Percentiles rank a stretch among this genome's conserved stretches.
These are phyloP conservation scores for Plasmodium inui DNA, from an alignment of 169 alveolate genomes.

Conservation along the genomic window DNA sequence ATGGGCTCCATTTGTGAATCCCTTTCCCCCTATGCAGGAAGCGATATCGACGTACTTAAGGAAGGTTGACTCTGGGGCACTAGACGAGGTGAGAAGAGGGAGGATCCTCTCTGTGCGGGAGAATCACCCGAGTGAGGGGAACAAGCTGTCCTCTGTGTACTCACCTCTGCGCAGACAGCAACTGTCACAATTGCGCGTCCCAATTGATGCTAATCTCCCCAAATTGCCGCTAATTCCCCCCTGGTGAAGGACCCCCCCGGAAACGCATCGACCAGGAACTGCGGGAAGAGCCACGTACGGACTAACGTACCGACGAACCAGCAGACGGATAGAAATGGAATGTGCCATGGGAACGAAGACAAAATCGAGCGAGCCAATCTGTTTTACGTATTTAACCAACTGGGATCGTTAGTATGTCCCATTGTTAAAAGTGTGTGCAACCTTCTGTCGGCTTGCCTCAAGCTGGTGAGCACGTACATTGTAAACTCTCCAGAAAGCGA, in stretches of 20 bases:
- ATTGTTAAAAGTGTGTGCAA: constrained; percentile 10
- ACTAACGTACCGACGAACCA: neutral
- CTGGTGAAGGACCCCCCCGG: neutral
- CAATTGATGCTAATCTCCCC: too few species aligned
- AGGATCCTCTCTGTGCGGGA: too few species aligned
- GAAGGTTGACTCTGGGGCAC: neutral
- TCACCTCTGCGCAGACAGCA: too few species aligned
- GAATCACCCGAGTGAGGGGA: too few species aligned
- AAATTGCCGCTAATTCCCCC: neutral
- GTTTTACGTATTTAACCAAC: neutral
- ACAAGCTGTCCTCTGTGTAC: too few species aligned
- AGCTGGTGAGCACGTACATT: constrained; percentile 23
- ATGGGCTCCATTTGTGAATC: neutral
- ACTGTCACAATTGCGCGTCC: too few species aligned
- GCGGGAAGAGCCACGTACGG: neutral
- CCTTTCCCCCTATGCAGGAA: neutral
- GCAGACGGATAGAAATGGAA: neutral
- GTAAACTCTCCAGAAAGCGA: neutral
- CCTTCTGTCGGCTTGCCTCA: constrained; percentile 16
- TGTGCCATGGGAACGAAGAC: neutral
- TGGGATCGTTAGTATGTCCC: constrained; percentile 26
- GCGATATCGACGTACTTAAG: constrained; percentile 22
- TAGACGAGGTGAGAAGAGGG: neutral
- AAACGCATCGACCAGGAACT: neutral
- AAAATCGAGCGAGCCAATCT: constrained; percentile 20